Evolutionary conservation across 2,329 filamentous ascomycete species (phyloP).

Genomic region (Truncatella angustata): DNA sequence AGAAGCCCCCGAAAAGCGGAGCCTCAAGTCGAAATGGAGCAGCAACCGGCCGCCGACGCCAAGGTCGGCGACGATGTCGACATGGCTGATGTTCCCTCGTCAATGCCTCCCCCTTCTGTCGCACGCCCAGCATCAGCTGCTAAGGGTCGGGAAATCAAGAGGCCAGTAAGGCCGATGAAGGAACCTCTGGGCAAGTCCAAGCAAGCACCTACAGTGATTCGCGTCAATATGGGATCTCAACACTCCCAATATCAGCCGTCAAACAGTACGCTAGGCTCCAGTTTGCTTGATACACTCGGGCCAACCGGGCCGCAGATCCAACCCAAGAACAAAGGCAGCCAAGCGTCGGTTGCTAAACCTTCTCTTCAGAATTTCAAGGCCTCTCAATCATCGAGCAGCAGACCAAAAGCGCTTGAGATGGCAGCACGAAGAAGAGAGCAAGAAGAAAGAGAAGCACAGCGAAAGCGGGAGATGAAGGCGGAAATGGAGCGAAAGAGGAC

Average conservation of each 20-base stretch:
- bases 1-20: slow-evolving; percentile 51
- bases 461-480: slow-evolving; percentile 77
- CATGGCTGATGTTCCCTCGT: slow-evolving; percentile 53
- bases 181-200: slow-evolving; percentile 58
- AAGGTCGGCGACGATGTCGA: slow-evolving; percentile 44
- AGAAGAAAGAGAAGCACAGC: slow-evolving; percentile 76
- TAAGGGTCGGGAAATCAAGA: slow-evolving; percentile 54
- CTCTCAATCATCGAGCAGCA: slow-evolving; percentile 60
- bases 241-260: slow-evolving; percentile 59
- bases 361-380: slow-evolving; percentile 63
- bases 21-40: slow-evolving; percentile 26
- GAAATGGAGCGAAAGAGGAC: slow-evolving; percentile 77
- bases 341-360: slow-evolving; percentile 60
- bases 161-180: slow-evolving; percentile 62
- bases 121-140: slow-evolving; percentile 48
- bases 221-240: slow-evolving; percentile 66
- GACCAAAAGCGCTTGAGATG: slow-evolving; percentile 69
- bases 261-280: slow-evolving; percentile 56
- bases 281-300: slow-evolving; percentile 53
- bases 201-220: slow-evolving; percentile 69
- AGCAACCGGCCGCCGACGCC: slow-evolving; percentile 28
- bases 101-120: slow-evolving; percentile 60
- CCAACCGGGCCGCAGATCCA: slow-evolving; percentile 41
- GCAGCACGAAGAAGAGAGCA: slow-evolving; percentile 81
- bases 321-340: slow-evolving; percentile 64